Evolutionary conservation across 768 basidiomycete genomes (phyloP).

Genomic region (Lactarius psammicola): DNA sequence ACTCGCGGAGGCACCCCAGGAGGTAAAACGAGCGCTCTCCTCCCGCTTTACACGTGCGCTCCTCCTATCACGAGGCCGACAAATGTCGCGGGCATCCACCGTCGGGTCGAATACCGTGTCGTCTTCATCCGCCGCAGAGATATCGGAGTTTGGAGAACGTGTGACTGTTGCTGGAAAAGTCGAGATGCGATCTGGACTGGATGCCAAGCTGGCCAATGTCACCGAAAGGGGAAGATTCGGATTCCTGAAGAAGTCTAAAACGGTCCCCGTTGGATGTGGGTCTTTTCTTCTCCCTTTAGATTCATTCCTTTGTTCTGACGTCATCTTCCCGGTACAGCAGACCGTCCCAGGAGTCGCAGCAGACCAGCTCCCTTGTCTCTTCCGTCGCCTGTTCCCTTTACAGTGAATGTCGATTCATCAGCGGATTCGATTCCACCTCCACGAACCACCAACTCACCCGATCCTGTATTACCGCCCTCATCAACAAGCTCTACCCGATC

Average conservation of each 20-base stretch:
- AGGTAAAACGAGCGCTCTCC: slow-evolving; percentile 14
- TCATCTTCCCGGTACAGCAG: neutral
- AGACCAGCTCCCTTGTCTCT: slow-evolving; percentile 10
- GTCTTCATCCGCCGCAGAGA: neutral
- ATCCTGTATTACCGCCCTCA: neutral
- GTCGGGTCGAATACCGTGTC: neutral
- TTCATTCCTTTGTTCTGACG: neutral
- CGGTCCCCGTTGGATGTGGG: slow-evolving; percentile 4
- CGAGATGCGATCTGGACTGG: neutral
- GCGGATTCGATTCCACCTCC: neutral
- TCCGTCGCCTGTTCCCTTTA: neutral
- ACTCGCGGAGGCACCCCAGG: slow-evolving; percentile 9
- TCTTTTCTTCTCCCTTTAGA: neutral
- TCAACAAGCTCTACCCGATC: neutral
- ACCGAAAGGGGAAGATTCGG: slow-evolving; percentile 20
- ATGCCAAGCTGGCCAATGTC: neutral
- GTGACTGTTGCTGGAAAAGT: neutral
- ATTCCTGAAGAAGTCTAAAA: slow-evolving; percentile 22
- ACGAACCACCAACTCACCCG: slow-evolving; percentile 8
- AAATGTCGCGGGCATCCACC: slow-evolving; percentile 3
- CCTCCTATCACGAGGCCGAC: slow-evolving; percentile 3
- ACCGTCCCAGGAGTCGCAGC: neutral
- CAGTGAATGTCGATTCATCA: neutral
- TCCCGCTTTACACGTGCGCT: slow-evolving; percentile 16
- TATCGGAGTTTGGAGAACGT: slow-evolving; percentile 15